These are phyloP conservation scores for Mycena capillaripes DNA, from an alignment of 768 basidiomycete genomes.

Conservation along the genomic window DNA sequence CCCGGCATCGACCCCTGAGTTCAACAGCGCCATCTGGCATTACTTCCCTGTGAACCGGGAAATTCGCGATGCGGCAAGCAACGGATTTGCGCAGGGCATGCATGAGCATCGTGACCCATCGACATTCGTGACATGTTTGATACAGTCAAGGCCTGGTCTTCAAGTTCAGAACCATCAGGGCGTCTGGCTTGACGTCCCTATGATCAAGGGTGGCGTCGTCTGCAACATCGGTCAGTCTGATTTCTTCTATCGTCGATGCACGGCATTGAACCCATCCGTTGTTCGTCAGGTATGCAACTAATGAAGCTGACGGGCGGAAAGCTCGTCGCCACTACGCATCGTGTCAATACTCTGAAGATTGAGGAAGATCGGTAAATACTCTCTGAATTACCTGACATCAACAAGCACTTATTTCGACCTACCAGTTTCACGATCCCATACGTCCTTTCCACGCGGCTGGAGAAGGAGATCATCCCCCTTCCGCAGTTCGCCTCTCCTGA, in stretches of 20 bases:
- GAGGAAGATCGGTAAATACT: constrained; percentile 41
- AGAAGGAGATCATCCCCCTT: constrained; percentile 42
- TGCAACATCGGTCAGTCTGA: constrained; percentile 45
- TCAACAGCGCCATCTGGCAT: constrained; percentile 48
- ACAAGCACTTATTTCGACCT: neutral
- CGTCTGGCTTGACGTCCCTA: constrained; percentile 46
- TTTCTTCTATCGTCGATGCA: neutral
- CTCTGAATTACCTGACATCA: neutral
- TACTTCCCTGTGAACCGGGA: constrained; percentile 44
- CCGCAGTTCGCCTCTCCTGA: constrained; percentile 41
- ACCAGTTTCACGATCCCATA: constrained; percentile 46
- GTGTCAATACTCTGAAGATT: constrained; percentile 50
- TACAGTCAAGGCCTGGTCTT: constrained; percentile 45
- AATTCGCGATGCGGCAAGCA: constrained; percentile 34
- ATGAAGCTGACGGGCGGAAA: constrained; percentile 46
- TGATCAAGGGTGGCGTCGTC: constrained; percentile 47
- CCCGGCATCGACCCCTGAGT: constrained; percentile 40
- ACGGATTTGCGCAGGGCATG: constrained; percentile 48
- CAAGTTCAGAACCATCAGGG: constrained; percentile 48
- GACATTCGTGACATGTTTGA: constrained; percentile 48
- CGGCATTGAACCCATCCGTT: neutral
- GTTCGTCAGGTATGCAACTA: constrained; percentile 42
- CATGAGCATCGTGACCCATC: constrained; percentile 50
- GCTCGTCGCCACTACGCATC: constrained; percentile 47
- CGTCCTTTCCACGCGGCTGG: constrained; percentile 45